Conservation (phyloP, 371 early-diverging fungal species). For the Mucor ambiguus region DNA sequence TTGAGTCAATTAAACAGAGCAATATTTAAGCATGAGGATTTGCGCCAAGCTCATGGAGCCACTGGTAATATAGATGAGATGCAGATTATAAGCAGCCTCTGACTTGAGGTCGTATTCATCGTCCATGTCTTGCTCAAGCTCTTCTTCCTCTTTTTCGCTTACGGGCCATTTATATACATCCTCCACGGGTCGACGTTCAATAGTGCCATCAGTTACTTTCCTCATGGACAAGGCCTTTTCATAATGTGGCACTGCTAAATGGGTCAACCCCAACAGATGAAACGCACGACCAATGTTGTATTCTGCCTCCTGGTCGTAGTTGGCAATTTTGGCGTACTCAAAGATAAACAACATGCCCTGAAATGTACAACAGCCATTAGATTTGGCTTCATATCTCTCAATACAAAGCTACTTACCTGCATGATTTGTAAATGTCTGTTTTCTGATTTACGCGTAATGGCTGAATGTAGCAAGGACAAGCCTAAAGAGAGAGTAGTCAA, state of each 20-base stretch:
- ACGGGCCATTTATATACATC: slow-evolving; percentile 32
- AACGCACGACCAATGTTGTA: slow-evolving; percentile 88
- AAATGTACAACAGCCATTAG: not conserved
- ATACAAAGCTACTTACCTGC: slow-evolving; percentile 39
- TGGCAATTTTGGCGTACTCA: slow-evolving; percentile 63
- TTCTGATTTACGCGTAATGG: slow-evolving; percentile 68
- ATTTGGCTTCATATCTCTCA: not conserved
- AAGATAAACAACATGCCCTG: slow-evolving; percentile 72
- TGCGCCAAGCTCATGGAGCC: slow-evolving; percentile 78
- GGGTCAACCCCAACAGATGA: slow-evolving; percentile 79
- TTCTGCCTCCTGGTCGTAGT: slow-evolving; percentile 69
- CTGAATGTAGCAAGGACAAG: slow-evolving; percentile 62
- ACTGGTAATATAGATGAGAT: slow-evolving; percentile 66
- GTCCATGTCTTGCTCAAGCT: slow-evolving; percentile 38
- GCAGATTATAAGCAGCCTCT: slow-evolving; percentile 84
- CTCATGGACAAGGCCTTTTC: slow-evolving; percentile 67
- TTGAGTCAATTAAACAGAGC: slow-evolving; percentile 49
- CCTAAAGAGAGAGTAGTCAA: slow-evolving; percentile 67
- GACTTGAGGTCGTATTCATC: slow-evolving; percentile 53
- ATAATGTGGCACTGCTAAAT: slow-evolving; percentile 85
- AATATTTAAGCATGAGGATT: slow-evolving; percentile 62
- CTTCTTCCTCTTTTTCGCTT: slow-evolving; percentile 16
- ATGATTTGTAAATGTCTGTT: slow-evolving; percentile 72
- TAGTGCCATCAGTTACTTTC: slow-evolving; percentile 33
- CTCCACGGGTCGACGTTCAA: slow-evolving; percentile 19